A percentile compares a stretch with the other conserved stretches of the same genome.
Evolutionary conservation across 2,329 filamentous ascomycete species (phyloP).

Genomic region (Monosporascus sp.): DNA sequence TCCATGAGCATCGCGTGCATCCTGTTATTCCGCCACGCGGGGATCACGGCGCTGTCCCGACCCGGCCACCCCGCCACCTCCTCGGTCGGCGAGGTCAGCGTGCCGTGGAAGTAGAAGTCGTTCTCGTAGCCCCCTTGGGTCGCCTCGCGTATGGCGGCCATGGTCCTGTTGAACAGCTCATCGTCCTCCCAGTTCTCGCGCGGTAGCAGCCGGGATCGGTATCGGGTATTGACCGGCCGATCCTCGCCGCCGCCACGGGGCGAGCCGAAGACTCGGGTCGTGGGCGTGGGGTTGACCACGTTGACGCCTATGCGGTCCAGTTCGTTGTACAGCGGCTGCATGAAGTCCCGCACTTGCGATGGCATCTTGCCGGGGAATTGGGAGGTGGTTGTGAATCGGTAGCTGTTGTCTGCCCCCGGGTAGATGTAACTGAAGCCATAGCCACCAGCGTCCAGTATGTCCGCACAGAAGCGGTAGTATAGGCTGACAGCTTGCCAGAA

Average conservation of each 20-base stretch:
- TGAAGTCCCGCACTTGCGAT: conserved; percentile 18
- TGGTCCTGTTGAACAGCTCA: conserved; percentile 19
- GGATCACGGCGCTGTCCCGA: conserved; percentile 31
- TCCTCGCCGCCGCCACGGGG: conserved; percentile 18
- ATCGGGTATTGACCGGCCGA: conserved; percentile 24
- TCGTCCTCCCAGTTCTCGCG: conserved; percentile 24
- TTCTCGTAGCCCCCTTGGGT: conserved; percentile 28
- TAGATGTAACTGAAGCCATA: conserved; percentile 33
- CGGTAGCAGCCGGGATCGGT: conserved; percentile 29
- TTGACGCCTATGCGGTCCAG: conserved; percentile 27
- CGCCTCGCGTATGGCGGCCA: conserved; percentile 26
- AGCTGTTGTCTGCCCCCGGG: conserved; percentile 20
- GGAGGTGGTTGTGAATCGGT: conserved; percentile 27
- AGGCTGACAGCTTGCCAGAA: conserved; percentile 28
- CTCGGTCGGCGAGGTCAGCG: conserved; percentile 25
- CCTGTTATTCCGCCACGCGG: conserved; percentile 36
- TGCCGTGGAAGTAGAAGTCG: conserved; percentile 30
- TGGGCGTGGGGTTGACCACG: conserved; percentile 21
- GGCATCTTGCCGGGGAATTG: conserved; percentile 25
- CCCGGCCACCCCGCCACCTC: conserved; percentile 26
- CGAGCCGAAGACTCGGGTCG: conserved; percentile 24
- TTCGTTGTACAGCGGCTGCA: conserved; percentile 28
- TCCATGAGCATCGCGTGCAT: conserved; percentile 32
- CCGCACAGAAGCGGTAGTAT: conserved; percentile 28
- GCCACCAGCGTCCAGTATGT: conserved; percentile 30